Conservation (phyloP, 495 filamentous ascomycete species). For the Neurospora sp. region DNA sequence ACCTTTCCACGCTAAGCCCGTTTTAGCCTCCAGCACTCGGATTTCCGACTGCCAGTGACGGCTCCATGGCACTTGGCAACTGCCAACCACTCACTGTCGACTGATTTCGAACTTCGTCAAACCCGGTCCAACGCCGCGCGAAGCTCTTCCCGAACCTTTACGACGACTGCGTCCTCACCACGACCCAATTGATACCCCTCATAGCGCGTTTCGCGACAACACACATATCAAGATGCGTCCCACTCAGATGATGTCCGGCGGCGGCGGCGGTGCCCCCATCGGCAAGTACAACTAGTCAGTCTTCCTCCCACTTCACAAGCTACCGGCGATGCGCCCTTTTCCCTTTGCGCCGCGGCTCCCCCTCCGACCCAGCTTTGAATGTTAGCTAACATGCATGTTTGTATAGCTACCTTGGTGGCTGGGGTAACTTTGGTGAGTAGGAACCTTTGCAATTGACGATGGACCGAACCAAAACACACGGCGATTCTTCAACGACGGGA, state of each 20-base stretch:
- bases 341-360: conserved; percentile 2
- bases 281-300: conserved; percentile 68
- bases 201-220: conserved; percentile 13
- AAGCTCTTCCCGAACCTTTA: conserved; percentile 14
- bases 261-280: conserved; percentile 47
- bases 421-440: conserved; percentile 76
- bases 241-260: conserved; percentile 37
- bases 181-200: conserved; percentile 22
- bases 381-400: conserved; percentile 19
- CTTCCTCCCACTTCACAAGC: conserved; percentile 5
- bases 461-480: not conserved
- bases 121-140: conserved; percentile 7
- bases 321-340: conserved; percentile 5
- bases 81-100: conserved; percentile 12
- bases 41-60: not conserved
- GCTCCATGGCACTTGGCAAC: not conserved
- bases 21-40: conserved; percentile 21
- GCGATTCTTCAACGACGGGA: not conserved
- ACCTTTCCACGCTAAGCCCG: conserved; percentile 18
- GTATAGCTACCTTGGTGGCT: conserved; percentile 71
- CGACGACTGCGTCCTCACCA: conserved; percentile 4
- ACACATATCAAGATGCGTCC: conserved; percentile 51
- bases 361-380: not conserved
- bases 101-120: conserved; percentile 17
- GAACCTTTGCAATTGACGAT: not conserved